Evolutionary conservation across 148 eudicot genomes (phyloP), one percentile per base, ranked within the genome.

Genomic region (Rheum nobile): DNA sequence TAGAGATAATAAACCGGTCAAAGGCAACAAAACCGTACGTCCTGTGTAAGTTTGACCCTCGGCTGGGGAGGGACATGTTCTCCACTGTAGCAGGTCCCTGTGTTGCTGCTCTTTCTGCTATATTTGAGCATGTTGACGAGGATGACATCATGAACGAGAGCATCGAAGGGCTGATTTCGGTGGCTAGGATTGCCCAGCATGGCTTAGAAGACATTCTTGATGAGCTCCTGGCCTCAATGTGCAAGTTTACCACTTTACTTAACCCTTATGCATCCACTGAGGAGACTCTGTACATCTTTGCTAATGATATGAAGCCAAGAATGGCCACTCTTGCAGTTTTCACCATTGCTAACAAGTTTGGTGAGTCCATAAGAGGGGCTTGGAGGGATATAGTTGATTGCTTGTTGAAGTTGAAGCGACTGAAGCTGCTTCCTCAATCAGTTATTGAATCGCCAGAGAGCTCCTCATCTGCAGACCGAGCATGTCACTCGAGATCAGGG

Each of bases 371-470:
- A 50, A 54, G 89, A 74, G 97, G 92, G 13, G 96, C 94, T 11
- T 92, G 99, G 99, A 90, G 97, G 72, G 90, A 85, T 72, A 95
- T 95, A 38, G 82, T 95, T 1, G 99, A 95, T 41, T 95, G 99
- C 65, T 54, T 95, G 75, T 80, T 92, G 75, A 95, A 95, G 80
- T 91, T 95, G 75, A 92, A 85, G 68, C 83, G 90, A 79, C 90
- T 95, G 37, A 92, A 90, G 76, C 81, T 95, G 22, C 86, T 95
- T 32, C 99, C 99, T 13, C 92, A 80, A 57, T 83, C 96, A 6
- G 75, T 90, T 12, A 73, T 92, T 22, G 96, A 95, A 7, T 78
- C 75, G 14, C 48, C 73, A 10, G 48, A 71, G 46, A 87, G 82
- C 5, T 46, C 76, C 69, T 41, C 83, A 28, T 72, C 77, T 10